Conservation (phyloP, 345 rosid genomes). For the Melaleuca quinquenervia region DNA sequence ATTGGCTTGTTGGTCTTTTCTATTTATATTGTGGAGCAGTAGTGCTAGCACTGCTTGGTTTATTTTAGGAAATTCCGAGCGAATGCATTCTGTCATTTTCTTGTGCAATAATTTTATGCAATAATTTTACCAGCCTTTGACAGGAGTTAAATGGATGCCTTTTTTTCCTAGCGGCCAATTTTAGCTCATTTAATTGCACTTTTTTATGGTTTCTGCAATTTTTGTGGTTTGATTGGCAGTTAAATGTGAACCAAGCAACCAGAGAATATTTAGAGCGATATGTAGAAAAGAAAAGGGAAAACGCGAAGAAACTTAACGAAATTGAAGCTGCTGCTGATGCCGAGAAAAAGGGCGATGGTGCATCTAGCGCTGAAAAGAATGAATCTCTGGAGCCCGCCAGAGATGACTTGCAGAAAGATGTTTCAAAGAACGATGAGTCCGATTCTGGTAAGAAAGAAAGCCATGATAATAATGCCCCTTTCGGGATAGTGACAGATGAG, state of each 20-base stretch:
- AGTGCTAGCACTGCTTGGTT: background rate
- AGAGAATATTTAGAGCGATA: conserved; percentile 68
- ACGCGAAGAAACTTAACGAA: conserved; percentile 50
- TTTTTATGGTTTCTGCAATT: background rate
- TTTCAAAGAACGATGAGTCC: conserved; percentile 32
- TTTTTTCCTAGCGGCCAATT: background rate
- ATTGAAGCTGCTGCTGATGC: conserved; percentile 23
- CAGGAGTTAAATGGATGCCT: background rate
- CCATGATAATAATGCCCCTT: conserved; percentile 40
- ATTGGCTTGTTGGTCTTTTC: background rate
- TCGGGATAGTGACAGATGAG: conserved; percentile 74
- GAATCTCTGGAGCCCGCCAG: conserved; percentile 16
- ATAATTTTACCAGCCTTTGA: background rate
- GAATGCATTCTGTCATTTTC: background rate
- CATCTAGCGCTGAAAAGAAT: conserved; percentile 26
- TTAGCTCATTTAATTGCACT: background rate
- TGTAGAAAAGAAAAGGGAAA: conserved; percentile 74
- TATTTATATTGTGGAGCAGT: background rate
- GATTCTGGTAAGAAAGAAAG: conserved; percentile 45
- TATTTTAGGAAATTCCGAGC: background rate
- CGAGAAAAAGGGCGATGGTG: conserved; percentile 37
- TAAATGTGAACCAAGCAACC: conserved; percentile 89
- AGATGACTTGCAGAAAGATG: conserved; percentile 38
- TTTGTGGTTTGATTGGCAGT: conserved; percentile 22
- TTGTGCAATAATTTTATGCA: background rate